Base-by-base conservation (phyloP, 192 early-diverging fungal genomes). In the Phycomyces blakesleeanus region DNA sequence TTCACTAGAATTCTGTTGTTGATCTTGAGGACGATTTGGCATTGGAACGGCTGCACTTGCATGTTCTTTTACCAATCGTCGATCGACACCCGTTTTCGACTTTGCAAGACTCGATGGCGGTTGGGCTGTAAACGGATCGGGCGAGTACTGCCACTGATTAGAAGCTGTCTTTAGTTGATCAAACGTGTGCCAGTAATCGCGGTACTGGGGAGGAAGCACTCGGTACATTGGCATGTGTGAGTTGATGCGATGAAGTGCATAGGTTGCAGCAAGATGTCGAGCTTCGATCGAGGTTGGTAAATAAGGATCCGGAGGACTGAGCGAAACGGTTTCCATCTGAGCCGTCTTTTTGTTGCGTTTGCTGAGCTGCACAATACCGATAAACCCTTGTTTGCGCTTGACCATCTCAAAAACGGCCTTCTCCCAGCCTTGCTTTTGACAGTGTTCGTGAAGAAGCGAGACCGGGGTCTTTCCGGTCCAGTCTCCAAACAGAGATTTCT, bases 401-500 rank as follows among this genome's bases (percentile, higher is more conserved):
- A 55, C 71, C 63, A 84, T 78, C 47, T 87, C 86, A 68, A 84
- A 89, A 3, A 76, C 61, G 0, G 89, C 84, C 40, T 91, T 87
- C 50, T 85, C 78, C 93, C 91, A 93, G 20, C 74, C 82, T 16
- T 75, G 68, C 62, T 83, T 86, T 56, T 89, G 93, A 69, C 87
- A 87, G 54, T 87, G 85, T 63, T 93, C 93, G 69, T 92, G 80
- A 2, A 96, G 76, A 3, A 93, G 70, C 3, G 83, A 82, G 3
- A 85, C 79, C 0, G 93, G 92, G 0, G 90, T 91, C 60, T 96
- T 96, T 42, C 93, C 93, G 0, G 91, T 95, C 93, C 91, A 92
- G 25, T 82, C 83, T 24, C 82, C 86, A 71, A 93, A 93, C 22
- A 83, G 57, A 3, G 71, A 73, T 10, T 50, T 62, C 7, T 67